Evolutionary conservation across 306 rosid species (phyloP), one percentile per base, ranked within the genome.

Genomic region (Fragaria iinumae): DNA sequence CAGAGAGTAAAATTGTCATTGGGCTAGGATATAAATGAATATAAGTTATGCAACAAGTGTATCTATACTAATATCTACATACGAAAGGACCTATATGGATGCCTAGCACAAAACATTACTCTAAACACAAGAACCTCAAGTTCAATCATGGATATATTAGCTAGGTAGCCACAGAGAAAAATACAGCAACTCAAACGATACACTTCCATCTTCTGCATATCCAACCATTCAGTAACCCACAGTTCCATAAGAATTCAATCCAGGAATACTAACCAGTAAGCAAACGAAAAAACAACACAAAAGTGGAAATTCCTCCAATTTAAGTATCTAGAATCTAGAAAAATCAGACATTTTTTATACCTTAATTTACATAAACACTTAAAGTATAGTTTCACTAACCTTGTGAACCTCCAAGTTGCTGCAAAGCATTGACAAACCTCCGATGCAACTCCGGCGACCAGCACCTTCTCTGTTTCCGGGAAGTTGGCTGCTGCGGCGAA

Each of bases 401-500:
- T 86, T 92, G 99, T 81, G 97, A 86, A 71, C 99, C 99, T 67
- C 99, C 99, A 11, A 96, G 97, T 84, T 92, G 93, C 82, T 92
- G 96, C 90, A 96, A 83, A 20, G 99, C 96, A 84, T 78, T 91
- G 56, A 91, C 91, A 52, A 96, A 96, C 70, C 93, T 75, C 39
- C 97, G 76, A 68, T 96, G 99, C 89, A 96, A 80, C 77, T 96
- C 99, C 0, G 97, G 98, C 0, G 99, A 96, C 99, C 99, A 96
- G 86, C 99, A 92, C 65, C 99, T 84, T 80, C 99, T 89, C 88
- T 89, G 99, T 74, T 96, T 96, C 84, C 98, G 79, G 64, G 87
- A 44, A 41, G 82, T 62, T 79, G 86, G 90, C 73, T 87, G 96
- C 72, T 83, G 91, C 1, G 81, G 73, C 16, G 65, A 80, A 1